Evolutionary conservation across 2,329 filamentous ascomycete species (phyloP).

Genomic region (Saccharata proteae): DNA sequence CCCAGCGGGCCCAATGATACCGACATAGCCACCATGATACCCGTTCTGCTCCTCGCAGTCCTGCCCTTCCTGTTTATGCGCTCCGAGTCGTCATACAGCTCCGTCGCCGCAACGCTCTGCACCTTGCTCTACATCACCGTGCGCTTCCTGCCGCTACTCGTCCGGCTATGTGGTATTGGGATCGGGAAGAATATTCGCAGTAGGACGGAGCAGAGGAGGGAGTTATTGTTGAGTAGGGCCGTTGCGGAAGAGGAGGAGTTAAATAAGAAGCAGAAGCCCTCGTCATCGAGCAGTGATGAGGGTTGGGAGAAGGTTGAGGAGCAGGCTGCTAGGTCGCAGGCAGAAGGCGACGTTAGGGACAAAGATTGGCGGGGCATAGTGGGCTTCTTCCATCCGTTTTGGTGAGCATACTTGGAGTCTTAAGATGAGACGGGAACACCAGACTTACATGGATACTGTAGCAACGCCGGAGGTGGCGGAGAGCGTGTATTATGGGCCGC

Average conservation of each 20-base stretch:
- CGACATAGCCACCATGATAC: slow-evolving; percentile 11
- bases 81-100: slow-evolving; percentile 5
- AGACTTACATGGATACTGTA: slow-evolving; percentile 27
- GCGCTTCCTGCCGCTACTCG: slow-evolving; percentile 16
- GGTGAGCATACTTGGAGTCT: slow-evolving; percentile 44
- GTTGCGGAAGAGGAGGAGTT: slow-evolving; percentile 17
- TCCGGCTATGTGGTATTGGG: slow-evolving; percentile 17
- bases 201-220: slow-evolving; percentile 20
- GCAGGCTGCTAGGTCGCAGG: slow-evolving; percentile 32
- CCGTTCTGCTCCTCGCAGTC: slow-evolving; percentile 10
- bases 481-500: slow-evolving; percentile 96
- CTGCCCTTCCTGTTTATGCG: slow-evolving; percentile 17
- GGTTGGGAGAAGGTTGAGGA: slow-evolving; percentile 60
- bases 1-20: too few species aligned
- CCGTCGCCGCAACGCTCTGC: slow-evolving; percentile 5
- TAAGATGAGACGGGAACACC: too few species aligned
- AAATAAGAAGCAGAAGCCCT: slow-evolving; percentile 12
- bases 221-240: slow-evolving; percentile 21
- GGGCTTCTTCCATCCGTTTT: slow-evolving; percentile 97
- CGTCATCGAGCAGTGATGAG: slow-evolving; percentile 36
- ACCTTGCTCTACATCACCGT: slow-evolving; percentile 12
- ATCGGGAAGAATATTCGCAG: slow-evolving; percentile 20
- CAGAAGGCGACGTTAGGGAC: slow-evolving; percentile 32
- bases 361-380: slow-evolving; percentile 72
- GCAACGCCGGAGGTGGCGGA: slow-evolving; percentile 90